phyloP scores from a whole-genome alignment of 768 basidiomycete species.

The Russula emetica region DNA sequence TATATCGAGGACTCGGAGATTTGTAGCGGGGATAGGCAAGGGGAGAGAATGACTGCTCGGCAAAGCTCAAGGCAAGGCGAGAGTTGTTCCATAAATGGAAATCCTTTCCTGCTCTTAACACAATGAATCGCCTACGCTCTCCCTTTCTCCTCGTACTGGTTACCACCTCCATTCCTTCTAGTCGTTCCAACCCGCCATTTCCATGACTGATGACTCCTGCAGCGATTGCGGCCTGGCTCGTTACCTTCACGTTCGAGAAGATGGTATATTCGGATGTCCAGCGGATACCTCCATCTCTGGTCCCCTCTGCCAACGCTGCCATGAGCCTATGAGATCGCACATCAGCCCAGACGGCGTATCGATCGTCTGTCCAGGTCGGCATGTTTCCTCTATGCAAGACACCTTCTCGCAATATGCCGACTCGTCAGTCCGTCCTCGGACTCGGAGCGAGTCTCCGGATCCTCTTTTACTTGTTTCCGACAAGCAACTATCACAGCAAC shows the following conservation, averaged over 20 bases:
- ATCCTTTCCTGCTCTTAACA: neutral
- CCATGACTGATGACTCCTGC: constrained; percentile 17
- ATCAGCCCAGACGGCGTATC: neutral
- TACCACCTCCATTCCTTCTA: neutral
- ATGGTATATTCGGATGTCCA: constrained; percentile 19
- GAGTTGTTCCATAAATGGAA: constrained; percentile 12
- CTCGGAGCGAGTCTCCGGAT: constrained; percentile 12
- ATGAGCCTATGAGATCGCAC: neutral
- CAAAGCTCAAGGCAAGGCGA: too few relatives aligned
- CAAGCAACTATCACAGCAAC: constrained; percentile 3
- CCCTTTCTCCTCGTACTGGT: constrained; percentile 13
- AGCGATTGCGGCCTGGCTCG: constrained; percentile 15
- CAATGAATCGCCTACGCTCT: neutral
- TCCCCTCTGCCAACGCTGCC: neutral
- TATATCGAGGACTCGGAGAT: too few relatives aligned
- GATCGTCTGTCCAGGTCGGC: neutral
- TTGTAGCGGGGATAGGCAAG: too few relatives aligned
- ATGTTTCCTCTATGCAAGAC: neutral
- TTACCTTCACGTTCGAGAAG: constrained; percentile 12
- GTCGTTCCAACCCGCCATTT: neutral
- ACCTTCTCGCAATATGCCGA: neutral
- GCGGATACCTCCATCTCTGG: neutral
- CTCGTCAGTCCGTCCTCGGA: neutral
- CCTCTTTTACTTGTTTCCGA: constrained; percentile 11
- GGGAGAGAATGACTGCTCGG: too few relatives aligned